phyloP scores from a whole-genome alignment of 768 basidiomycete species.

The Melanogaster broomeanus region DNA sequence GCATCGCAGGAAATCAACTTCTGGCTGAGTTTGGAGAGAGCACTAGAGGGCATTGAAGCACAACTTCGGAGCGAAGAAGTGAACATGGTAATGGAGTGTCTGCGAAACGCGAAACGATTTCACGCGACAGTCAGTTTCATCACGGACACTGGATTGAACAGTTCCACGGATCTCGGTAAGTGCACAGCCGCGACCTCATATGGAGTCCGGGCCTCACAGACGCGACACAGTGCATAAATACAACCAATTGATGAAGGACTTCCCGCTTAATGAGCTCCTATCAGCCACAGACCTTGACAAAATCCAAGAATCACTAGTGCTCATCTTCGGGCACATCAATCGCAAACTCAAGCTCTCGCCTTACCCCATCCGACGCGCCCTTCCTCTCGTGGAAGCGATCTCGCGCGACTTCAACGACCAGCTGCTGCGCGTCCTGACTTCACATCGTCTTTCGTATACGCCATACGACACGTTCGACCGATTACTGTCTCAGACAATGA shows the following conservation, averaged over 20 bases:
- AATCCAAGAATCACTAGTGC: constrained; percentile 83
- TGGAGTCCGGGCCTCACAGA: not conserved
- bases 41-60: constrained; percentile 88
- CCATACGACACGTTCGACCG: constrained; percentile 95
- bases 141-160: constrained; percentile 95
- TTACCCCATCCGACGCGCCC: constrained; percentile 93
- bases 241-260: constrained; percentile 98
- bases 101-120: constrained; percentile 95
- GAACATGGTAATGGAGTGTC: constrained; percentile 88
- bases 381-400: constrained; percentile 97
- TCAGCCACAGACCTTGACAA: constrained; percentile 96
- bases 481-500: constrained; percentile 70
- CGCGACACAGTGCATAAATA: constrained; percentile 85
- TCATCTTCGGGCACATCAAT: constrained; percentile 93
- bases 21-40: constrained; percentile 93
- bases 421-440: constrained; percentile 85
- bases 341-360: constrained; percentile 95
- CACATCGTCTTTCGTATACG: constrained; percentile 89
- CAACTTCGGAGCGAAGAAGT: constrained; percentile 94
- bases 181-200: not conserved
- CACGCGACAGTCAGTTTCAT: constrained; percentile 97
- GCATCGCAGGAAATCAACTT: constrained; percentile 99
- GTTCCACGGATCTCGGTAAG: constrained; percentile 85
- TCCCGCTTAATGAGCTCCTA: constrained; percentile 94
- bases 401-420: constrained; percentile 97